Evolutionary conservation across 2,329 filamentous ascomycete species (phyloP).

Genomic region (Exophiala spinifera): DNA sequence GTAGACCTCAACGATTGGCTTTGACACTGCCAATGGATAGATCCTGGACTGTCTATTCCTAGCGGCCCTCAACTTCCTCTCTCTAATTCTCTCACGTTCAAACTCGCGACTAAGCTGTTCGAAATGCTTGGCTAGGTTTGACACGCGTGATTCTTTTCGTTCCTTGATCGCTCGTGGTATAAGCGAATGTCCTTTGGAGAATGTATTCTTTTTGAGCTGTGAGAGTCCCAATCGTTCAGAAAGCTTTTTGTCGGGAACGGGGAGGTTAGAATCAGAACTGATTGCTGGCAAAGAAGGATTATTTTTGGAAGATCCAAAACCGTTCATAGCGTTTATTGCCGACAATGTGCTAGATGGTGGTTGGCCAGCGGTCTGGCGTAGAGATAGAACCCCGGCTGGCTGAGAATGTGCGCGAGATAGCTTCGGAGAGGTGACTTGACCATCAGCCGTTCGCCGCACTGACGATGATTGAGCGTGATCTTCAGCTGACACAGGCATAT

Average conservation of each 20-base stretch:
- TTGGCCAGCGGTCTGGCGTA: conserved; percentile 32
- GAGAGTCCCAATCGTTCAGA: conserved; percentile 67
- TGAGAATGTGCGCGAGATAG: conserved; percentile 52
- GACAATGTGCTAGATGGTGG: conserved; percentile 23
- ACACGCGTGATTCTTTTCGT: conserved; percentile 73
- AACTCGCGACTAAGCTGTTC: conserved; percentile 96
- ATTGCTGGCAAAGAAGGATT: conserved; percentile 8
- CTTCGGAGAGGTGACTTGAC: conserved; percentile 44
- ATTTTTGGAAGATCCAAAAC: conserved; percentile 20
- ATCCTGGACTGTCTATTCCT: conserved; percentile 73
- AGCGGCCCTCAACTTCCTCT: conserved; percentile 75
- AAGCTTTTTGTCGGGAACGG: conserved; percentile 67
- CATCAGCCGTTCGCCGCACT: conserved; percentile 22
- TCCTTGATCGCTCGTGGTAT: conserved; percentile 81
- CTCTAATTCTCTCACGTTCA: conserved; percentile 85
- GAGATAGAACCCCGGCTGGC: conserved; percentile 38
- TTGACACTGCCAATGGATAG: conserved; percentile 87
- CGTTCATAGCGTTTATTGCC: conserved; percentile 26
- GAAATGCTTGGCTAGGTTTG: conserved; percentile 89
- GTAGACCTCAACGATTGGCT: conserved; percentile 93
- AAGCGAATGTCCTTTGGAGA: conserved; percentile 59
- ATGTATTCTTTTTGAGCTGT: conserved; percentile 58
- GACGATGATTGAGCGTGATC: conserved; percentile 23
- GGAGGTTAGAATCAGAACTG: conserved; percentile 34
- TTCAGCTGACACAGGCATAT: not conserved